A percentile compares a stretch with the other conserved stretches of the same genome.
phyloP scores from a whole-genome alignment of 805 yeast genomes.

The Cyberlindnera xishuangbannaensis region DNA sequence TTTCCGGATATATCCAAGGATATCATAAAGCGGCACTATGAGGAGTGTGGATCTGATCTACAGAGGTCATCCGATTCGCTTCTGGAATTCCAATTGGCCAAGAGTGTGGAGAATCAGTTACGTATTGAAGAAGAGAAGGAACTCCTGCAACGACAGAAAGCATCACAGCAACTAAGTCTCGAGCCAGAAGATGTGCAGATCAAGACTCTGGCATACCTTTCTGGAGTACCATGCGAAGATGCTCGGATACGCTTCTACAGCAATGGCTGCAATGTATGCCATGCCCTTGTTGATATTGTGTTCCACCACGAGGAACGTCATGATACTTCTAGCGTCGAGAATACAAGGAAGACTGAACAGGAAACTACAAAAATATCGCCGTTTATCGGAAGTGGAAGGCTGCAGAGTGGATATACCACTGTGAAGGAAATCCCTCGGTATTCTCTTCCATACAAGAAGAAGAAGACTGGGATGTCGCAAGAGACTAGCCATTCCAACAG shows the following conservation, averaged over 20 bases:
- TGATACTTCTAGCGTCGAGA: background rate
- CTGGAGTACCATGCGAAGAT: constrained; percentile 13
- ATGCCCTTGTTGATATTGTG: constrained; percentile 35
- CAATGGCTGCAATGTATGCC: constrained; percentile 25
- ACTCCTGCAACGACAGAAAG: too few species aligned
- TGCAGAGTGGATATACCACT: constrained; percentile 1
- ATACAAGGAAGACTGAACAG: too few species aligned
- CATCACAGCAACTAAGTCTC: background rate
- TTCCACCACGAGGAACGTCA: constrained; percentile 8
- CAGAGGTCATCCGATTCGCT: background rate
- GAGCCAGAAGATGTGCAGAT: constrained; percentile 12
- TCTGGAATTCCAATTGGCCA: background rate
- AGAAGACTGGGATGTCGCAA: too few species aligned
- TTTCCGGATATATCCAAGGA: background rate
- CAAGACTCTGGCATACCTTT: constrained; percentile 18
- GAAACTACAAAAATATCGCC: background rate
- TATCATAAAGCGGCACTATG: background rate
- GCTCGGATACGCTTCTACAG: too few species aligned
- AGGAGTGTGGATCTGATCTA: background rate
- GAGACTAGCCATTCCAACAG: too few species aligned
- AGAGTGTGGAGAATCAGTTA: background rate
- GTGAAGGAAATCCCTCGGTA: background rate
- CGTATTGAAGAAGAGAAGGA: background rate
- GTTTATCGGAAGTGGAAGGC: background rate
- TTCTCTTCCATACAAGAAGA: constrained; percentile 1